Conservation (phyloP, 2,329 filamentous ascomycete species). For the Alternaria ventricosa region DNA sequence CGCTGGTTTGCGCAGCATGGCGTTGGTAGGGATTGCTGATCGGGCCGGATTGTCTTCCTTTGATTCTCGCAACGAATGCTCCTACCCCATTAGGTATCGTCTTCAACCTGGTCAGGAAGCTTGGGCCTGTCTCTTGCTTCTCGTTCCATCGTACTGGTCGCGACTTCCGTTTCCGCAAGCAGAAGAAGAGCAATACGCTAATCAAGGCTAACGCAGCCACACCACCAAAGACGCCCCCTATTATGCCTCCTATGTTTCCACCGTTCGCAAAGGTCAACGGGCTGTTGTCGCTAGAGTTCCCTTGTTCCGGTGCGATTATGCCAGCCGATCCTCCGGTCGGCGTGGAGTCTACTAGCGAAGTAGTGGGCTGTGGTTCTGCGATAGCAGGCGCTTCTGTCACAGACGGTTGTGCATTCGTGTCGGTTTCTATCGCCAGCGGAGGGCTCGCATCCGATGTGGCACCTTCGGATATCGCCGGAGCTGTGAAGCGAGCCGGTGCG, state of each 20-base stretch:
- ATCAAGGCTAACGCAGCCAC: conserved; percentile 42
- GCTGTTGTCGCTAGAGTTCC: conserved; percentile 11
- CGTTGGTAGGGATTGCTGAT: conserved; percentile 37
- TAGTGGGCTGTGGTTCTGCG: conserved; percentile 22
- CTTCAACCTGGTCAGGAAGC: conserved; percentile 28
- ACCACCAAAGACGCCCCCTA: conserved; percentile 45
- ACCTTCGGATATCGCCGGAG: conserved; percentile 18
- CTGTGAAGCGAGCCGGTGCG: conserved; percentile 11
- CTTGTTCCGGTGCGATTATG: conserved; percentile 36
- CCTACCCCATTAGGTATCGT: conserved; percentile 28
- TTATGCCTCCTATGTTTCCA: conserved; percentile 40
- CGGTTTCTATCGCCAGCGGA: conserved; percentile 15
- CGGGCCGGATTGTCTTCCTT: conserved; percentile 36
- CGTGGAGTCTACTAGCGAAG: conserved; percentile 19
- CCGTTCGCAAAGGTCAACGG: conserved; percentile 29
- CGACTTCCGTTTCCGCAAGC: conserved; percentile 40
- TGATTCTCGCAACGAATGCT: conserved; percentile 35
- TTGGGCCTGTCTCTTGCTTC: conserved; percentile 17
- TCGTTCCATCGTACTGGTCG: conserved; percentile 25
- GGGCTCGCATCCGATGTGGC: conserved; percentile 20
- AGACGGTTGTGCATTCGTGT: conserved; percentile 13
- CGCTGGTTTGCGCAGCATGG: conserved; percentile 37
- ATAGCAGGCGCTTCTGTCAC: conserved; percentile 17
- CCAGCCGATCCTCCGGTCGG: conserved; percentile 37
- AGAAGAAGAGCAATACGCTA: conserved; percentile 41